Conservation (phyloP, 257 asterid genomes). For the Nicotiana paniculata region DNA sequence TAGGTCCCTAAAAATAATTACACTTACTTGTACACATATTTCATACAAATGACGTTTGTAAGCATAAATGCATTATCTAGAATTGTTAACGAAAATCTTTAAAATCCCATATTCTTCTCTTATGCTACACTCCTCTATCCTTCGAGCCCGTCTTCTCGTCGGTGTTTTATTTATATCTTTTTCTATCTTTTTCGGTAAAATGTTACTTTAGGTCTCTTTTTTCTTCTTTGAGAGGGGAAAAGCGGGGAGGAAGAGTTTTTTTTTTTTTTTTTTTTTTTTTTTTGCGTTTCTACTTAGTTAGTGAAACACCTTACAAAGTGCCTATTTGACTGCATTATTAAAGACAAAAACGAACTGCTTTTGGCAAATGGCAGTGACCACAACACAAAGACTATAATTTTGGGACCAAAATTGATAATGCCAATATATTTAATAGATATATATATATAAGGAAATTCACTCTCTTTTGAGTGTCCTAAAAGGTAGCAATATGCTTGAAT, state of each 20-base stretch:
- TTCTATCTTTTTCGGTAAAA: not conserved
- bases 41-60: not conserved
- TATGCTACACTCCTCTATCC: too few species aligned
- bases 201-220: not conserved
- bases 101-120: too few species aligned
- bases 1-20: not conserved
- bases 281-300: too few species aligned
- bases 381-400: not conserved
- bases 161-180: not conserved
- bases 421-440: not conserved
- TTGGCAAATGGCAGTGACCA: not conserved
- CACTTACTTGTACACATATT: not conserved
- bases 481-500: conserved; percentile 13
- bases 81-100: too few species aligned
- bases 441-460: not conserved
- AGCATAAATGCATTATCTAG: not conserved
- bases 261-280: not conserved
- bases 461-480: not conserved
- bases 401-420: not conserved
- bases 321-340: not conserved
- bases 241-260: not conserved
- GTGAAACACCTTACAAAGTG: not conserved
- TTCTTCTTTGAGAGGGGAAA: not conserved
- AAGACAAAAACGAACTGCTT: not conserved
- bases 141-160: too few species aligned